Evolutionary conservation across 2,329 filamentous ascomycete genomes (phyloP), one percentile per base, ranked within the genome.

Genomic region (Fusarium sarcochroum): DNA sequence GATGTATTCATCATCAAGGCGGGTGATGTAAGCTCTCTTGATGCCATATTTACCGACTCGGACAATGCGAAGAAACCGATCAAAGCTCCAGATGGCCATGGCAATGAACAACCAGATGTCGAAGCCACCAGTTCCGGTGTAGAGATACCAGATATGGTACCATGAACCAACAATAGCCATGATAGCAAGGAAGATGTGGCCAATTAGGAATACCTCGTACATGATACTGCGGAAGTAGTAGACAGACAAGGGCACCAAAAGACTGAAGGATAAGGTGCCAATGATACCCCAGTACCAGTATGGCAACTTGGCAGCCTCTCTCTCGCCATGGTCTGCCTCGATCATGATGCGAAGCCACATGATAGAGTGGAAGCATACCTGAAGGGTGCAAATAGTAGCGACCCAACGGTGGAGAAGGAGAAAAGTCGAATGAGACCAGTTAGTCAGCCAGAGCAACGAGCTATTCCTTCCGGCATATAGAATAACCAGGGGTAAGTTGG

Each of bases 331-430:
- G 6, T 32, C 41, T n/a, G 42, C 53, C 7, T 69, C 68, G n/a
- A 75, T 66, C 56, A 81, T 79, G 1, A 77, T 59, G 2, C 75
- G 64, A 0, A 85, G 73, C 27, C 76, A 78, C 14, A 83, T 71
- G 21, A 81, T 71, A 3, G 79, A 81, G 74, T 88, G 85, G 0
- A 87, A 41, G 20, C 81, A 72, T 3, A 80, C 82, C 51, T 87
- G 78, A 1, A 86, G 46, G 5, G 79, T 79, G 42, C 77, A 80
- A 11, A 86, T 76, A 25, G 79, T 72, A 1, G 83, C 84, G 4
- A 84, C 71, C 82, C 82, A 86, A 8, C 83, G 80, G 69, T 87
- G 84, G 1, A 86, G 73, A 1, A 85, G 69, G 5, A 86, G 55
- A 60, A 78, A 85, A 1, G 84, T 86, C 1, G 79, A 79, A 61